These are phyloP conservation scores for Piper longum DNA, from an alignment of 164 flowering plant species.

Conservation along the genomic window DNA sequence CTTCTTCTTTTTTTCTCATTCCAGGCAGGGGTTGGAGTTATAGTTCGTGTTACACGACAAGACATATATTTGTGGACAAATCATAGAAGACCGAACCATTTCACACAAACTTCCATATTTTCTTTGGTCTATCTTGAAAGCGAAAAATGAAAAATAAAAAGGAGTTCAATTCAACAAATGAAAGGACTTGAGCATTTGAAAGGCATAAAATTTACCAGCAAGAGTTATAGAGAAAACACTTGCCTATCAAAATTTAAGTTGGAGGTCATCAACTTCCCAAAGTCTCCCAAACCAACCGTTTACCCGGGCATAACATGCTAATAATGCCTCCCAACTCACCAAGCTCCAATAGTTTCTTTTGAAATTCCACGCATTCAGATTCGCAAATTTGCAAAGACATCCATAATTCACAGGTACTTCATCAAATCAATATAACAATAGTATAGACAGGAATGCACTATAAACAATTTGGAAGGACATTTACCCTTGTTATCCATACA, in stretches of 20 bases:
- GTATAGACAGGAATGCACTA: neutral
- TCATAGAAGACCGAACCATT: too few relatives aligned
- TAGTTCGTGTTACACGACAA: too few relatives aligned
- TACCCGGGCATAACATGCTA: neutral
- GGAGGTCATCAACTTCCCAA: neutral
- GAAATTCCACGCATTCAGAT: neutral
- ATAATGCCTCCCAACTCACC: neutral
- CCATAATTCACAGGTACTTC: neutral
- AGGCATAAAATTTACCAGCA: too few relatives aligned
- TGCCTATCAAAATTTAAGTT: neutral
- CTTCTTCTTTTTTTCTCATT: too few relatives aligned
- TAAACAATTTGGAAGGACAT: neutral
- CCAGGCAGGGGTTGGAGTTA: too few relatives aligned
- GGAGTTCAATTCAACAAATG: too few relatives aligned
- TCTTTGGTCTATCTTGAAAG: too few relatives aligned
- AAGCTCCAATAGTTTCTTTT: neutral
- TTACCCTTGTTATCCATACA: slow-evolving; percentile 61
- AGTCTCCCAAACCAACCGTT: neutral
- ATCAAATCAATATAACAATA: too few relatives aligned
- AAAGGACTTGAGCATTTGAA: too few relatives aligned
- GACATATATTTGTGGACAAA: too few relatives aligned
- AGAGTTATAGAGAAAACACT: neutral
- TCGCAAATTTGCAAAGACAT: neutral
- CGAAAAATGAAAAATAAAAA: too few relatives aligned
- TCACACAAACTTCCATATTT: too few relatives aligned